Evolutionary conservation across 495 filamentous ascomycete species (phyloP), one percentile per base, ranked within the genome.

Genomic region (Penicillium goetzii): DNA sequence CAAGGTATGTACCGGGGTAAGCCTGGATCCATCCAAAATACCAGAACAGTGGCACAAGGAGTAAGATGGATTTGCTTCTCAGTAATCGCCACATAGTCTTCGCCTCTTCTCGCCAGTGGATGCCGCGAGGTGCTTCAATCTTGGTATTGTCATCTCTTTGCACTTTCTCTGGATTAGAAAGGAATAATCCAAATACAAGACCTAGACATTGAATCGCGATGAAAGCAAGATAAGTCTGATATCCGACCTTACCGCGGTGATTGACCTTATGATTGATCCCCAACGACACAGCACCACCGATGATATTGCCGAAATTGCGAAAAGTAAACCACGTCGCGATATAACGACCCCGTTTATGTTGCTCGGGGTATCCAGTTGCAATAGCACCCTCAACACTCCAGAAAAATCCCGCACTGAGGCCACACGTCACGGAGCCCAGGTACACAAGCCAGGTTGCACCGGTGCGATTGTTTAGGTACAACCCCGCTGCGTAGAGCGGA

Each of bases 401-500:
- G 59, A 86, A 76, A 19, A 84, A 71, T 0, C 79, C 82, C 2
- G 84, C 81, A 12, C 77, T 79, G 30, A 86, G 75, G 0, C 85
- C 84, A 62, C 84, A 86, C 6, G 78, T 76, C 0, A 78, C 81
- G 6, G 80, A 79, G 19, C 84, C 84, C 9, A 86, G 71, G 28
- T 83, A 74, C 0, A 86, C 81, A 19, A 87, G 77, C 84, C 84
- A 87, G 38, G 77, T 78, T 6, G 73, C 75, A 9, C 84, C 84
- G 59, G 77, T 83, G 3, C 83, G 79, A 67, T 85, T 86, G 73
- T 87, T 86, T 17, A 79, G 68, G 62, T 86, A 87, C 26, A 87
- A 67, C 0, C 81, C 78, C 1, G 84, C 84, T 0, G 83, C 82
- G 56, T 87, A 86, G 0, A 83, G 75, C 1, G 84, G 78, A 50